These are phyloP conservation scores for Gracilaria domingensis DNA, from an alignment of 23 red algal species.

Conservation along the genomic window DNA sequence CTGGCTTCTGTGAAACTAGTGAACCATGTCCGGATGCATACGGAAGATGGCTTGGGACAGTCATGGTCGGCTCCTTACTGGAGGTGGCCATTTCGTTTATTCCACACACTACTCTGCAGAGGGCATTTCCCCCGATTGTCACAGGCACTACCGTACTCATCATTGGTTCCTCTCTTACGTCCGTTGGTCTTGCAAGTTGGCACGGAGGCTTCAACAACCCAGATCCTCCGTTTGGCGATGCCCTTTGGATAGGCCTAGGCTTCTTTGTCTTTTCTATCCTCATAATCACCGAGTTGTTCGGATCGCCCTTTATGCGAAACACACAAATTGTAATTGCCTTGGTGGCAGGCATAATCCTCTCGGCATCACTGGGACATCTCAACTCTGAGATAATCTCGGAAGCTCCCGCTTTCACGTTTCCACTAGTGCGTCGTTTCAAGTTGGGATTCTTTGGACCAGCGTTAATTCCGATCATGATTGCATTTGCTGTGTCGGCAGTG, in stretches of 20 bases:
- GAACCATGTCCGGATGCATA: conserved; percentile 81
- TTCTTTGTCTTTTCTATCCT: conserved; percentile 66
- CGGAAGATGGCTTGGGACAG: conserved; percentile 72
- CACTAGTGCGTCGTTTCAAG: conserved; percentile 70
- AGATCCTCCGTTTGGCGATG: conserved; percentile 42
- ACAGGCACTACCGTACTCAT: conserved; percentile 80
- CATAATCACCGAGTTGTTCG: conserved; percentile 79
- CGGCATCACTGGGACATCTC: conserved; percentile 56
- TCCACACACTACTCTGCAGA: conserved; percentile 29
- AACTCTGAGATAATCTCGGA: conserved; percentile 24
- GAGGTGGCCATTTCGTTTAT: conserved; percentile 78
- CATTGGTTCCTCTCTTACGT: conserved; percentile 60
- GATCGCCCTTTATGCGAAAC: conserved; percentile 82
- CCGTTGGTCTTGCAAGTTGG: conserved; percentile 64
- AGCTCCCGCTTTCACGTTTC: conserved; percentile 64
- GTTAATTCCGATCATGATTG: conserved; percentile 77
- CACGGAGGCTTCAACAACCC: conserved; percentile 58
- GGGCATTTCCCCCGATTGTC: conserved; percentile 76
- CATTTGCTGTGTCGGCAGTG: conserved; percentile 62
- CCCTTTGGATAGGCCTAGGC: conserved; percentile 75
- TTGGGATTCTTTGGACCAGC: conserved; percentile 77
- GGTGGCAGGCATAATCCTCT: conserved; percentile 47
- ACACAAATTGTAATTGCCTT: conserved; percentile 70
- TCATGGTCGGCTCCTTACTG: conserved; percentile 71
- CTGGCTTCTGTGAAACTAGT: conserved; percentile 8